Evolutionary conservation across 108 stramenopile species (phyloP).

Genomic region (Nitzschia sp.): DNA sequence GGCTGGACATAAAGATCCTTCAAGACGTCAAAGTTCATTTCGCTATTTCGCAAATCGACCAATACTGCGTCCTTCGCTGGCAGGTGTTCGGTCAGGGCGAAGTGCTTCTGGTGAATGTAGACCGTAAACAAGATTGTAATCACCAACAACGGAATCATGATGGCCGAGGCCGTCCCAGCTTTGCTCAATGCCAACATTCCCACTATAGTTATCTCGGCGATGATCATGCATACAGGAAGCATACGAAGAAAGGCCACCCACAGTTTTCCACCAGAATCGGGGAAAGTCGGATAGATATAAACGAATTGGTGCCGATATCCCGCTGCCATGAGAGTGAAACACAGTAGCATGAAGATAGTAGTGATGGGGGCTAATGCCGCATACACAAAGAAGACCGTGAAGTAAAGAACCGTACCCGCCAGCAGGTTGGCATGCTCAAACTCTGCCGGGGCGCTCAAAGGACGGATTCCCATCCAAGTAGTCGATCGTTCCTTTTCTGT

Average conservation of each 20-base stretch:
- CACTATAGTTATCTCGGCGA: constrained; percentile 56
- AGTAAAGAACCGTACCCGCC: constrained; percentile 46
- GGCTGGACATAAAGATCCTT: constrained; percentile 54
- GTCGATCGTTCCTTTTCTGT: constrained; percentile 68
- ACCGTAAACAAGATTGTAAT: constrained; percentile 55
- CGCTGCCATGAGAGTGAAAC: constrained; percentile 55
- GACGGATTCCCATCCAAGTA: constrained; percentile 48
- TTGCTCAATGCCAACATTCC: constrained; percentile 53
- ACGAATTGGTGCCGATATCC: constrained; percentile 68
- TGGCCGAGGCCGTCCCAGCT: constrained; percentile 32
- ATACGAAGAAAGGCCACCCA: constrained; percentile 56
- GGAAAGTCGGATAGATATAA: constrained; percentile 62
- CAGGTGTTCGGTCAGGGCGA: constrained; percentile 45
- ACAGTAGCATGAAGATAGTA: constrained; percentile 45
- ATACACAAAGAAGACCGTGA: constrained; percentile 69
- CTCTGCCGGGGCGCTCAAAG: constrained; percentile 53
- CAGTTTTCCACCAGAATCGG: constrained; percentile 71
- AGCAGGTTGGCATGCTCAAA: constrained; percentile 46
- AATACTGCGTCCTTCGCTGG: constrained; percentile 39
- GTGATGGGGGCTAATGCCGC: constrained; percentile 64
- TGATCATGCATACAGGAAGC: constrained; percentile 49
- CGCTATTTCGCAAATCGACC: constrained; percentile 35
- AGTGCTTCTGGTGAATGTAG: constrained; percentile 67
- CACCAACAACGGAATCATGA: constrained; percentile 53
- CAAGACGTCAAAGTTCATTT: constrained; percentile 36